These are phyloP conservation scores for Chlamydomonas incerta DNA, from an alignment of 139 green algal species.

Conservation along the genomic window DNA sequence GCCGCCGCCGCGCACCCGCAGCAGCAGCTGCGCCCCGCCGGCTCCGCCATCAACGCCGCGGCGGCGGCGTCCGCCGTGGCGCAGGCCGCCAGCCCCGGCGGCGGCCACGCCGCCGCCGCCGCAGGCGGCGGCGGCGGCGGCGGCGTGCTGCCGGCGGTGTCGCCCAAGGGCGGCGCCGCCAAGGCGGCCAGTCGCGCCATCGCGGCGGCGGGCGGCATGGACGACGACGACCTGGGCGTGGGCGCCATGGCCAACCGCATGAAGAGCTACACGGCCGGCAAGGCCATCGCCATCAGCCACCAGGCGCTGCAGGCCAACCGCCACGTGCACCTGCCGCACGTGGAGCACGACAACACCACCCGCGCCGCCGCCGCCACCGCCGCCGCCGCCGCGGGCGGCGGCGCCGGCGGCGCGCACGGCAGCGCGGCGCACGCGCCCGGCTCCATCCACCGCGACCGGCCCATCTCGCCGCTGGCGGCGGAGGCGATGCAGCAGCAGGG, in stretches of 20 bases:
- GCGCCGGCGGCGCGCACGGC: background rate
- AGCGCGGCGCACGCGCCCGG: background rate
- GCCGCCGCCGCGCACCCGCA: too few species aligned
- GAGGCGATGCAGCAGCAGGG: background rate
- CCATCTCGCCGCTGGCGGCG: background rate
- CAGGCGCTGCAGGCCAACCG: slow-evolving; percentile 41
- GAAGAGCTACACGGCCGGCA: slow-evolving; percentile 41
- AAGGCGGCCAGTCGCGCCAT: slow-evolving; percentile 6
- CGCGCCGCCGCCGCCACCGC: background rate
- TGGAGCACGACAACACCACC: background rate
- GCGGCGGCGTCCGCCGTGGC: background rate
- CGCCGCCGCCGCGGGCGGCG: background rate
- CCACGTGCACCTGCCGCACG: slow-evolving; percentile 38
- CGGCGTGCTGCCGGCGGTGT: background rate
- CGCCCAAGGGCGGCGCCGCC: background rate
- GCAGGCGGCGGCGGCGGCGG: too few species aligned
- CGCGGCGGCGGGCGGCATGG: slow-evolving; percentile 20
- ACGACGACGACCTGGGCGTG: slow-evolving; percentile 27
- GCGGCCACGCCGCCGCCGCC: background rate
- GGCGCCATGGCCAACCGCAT: slow-evolving; percentile 22
- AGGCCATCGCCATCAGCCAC: slow-evolving; percentile 40
- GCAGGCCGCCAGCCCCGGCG: background rate
- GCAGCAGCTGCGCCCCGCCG: background rate
- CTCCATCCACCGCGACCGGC: background rate
- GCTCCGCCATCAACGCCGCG: background rate